Base-by-base conservation (phyloP, 805 yeast species). In the Spathaspora girioi region DNA sequence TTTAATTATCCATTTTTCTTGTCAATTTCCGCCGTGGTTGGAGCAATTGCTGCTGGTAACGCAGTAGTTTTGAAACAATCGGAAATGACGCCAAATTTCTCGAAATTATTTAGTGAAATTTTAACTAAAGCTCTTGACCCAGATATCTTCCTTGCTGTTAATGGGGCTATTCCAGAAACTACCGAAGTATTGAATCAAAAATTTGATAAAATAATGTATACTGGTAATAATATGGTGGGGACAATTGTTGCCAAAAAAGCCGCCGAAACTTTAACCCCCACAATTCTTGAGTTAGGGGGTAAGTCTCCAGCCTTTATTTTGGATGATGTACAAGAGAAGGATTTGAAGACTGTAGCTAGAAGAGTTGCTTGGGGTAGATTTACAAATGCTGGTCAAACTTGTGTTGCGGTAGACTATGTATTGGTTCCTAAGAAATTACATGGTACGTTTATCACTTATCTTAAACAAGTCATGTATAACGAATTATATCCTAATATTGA, bases 11-110 rank as follows among this genome's bases (percentile, higher is more conserved):
- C 98, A 1, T 65, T 87, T 43, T 53, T 79, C 26, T 70, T 93
- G 53, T 60, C 88, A 0, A 53, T 90, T 10, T 73, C 78, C 31
- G 90, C 97, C 0, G 62, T 91, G 20, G 76, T 83, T 38, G 89
- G 89, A 18, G 97, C 97, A 1, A 70, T 93, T 56, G 89, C 96
- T 1, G 88, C 86, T 18, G 97, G 97, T 11, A 91, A 92, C 65
- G 75, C 84, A 14, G 93, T 88, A 26, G 81, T 87, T 18, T 70
- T 85, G 58, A 90, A 90, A 65, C 91, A 89, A 15, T 78, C 86
- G 53, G 97, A 93, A 66, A 63, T 77, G 50, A 81, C 86, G 2
- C 93, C 94, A 0, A 68, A 78, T 55, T 79, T 85, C 46, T 73
- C 90, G 2, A 59, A 62, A 18, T 73, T 78, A n/a, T 61, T 92